A percentile compares a stretch with the other conserved stretches of the same genome.
These are phyloP conservation scores for Calamus simplicifolius DNA, from an alignment of 176 grass and related monocot genomes.

Conservation along the genomic window DNA sequence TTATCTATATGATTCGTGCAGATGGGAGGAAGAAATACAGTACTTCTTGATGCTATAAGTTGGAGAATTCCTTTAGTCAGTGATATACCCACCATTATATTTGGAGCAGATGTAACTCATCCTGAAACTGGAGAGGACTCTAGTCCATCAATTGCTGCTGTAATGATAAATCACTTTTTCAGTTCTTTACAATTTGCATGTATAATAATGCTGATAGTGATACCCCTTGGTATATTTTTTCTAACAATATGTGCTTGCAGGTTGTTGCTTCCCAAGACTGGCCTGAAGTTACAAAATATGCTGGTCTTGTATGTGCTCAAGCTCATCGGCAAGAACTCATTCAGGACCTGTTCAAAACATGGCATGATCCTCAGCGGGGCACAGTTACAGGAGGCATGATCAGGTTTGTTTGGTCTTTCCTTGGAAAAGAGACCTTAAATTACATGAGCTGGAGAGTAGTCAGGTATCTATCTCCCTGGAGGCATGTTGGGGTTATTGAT, in stretches of 20 bases:
- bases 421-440: too few relatives aligned
- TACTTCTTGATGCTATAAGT: constrained; percentile 24
- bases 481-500: too few relatives aligned
- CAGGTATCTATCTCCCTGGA: too few relatives aligned
- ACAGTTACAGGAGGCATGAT: constrained; percentile 17
- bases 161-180: background rate
- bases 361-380: constrained; percentile 17
- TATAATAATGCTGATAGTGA: too few relatives aligned
- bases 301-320: constrained; percentile 38
- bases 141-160: constrained; percentile 42
- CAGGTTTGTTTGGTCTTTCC: background rate
- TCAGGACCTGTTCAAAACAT: constrained; percentile 30
- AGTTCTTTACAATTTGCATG: too few relatives aligned
- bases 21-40: constrained; percentile 65
- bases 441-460: too few relatives aligned
- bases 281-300: constrained; percentile 68
- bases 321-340: constrained; percentile 45
- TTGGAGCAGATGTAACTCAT: constrained; percentile 70
- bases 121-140: constrained; percentile 53
- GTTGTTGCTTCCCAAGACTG: constrained; percentile 77
- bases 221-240: too few relatives aligned
- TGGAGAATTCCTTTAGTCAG: constrained; percentile 37
- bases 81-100: constrained; percentile 47
- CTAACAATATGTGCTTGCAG: constrained; percentile 10
- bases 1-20: constrained; percentile 3